A percentile compares a stretch with the other conserved stretches of the same genome.
phyloP scores from a whole-genome alignment of 805 yeast species.

The Blastobotrys muscicola region DNA sequence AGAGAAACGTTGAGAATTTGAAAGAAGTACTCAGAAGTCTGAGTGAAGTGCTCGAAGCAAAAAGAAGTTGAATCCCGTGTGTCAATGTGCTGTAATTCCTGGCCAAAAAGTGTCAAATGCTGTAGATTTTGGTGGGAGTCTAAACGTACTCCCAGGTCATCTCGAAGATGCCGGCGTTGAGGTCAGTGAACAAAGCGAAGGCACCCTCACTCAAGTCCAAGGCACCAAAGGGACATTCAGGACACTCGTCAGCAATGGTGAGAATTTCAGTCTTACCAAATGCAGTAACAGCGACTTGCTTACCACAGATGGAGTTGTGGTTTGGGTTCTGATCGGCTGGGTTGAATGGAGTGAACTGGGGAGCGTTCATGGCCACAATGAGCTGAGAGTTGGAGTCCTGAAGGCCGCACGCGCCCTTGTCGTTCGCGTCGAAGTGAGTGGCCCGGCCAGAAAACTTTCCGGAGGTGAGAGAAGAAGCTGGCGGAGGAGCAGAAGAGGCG shows the following conservation, averaged over 20 bases:
- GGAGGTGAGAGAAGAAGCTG: constrained; percentile 10
- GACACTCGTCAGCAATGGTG: constrained; percentile 49
- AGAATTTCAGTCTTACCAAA: constrained; percentile 46
- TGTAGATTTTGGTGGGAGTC: too few relatives aligned
- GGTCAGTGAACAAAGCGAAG: constrained; percentile 41
- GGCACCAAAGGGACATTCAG: constrained; percentile 40
- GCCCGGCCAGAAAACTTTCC: constrained; percentile 19
- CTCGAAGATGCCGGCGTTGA: constrained; percentile 43
- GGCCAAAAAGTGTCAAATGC: too few relatives aligned
- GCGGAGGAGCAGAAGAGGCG: constrained; percentile 10
- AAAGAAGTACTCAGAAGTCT: too few relatives aligned
- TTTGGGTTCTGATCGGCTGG: constrained; percentile 36
- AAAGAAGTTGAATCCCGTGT: too few relatives aligned
- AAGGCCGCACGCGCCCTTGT: constrained; percentile 48
- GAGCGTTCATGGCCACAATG: constrained; percentile 40
- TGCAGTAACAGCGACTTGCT: constrained; percentile 37
- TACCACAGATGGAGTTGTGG: constrained; percentile 40
- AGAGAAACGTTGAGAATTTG: too few relatives aligned
- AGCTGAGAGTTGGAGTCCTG: constrained; percentile 37
- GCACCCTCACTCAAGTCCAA: constrained; percentile 58
- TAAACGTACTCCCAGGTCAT: constrained; percentile 37
- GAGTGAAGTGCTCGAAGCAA: too few relatives aligned
- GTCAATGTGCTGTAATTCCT: too few relatives aligned
- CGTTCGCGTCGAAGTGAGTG: constrained; percentile 17
- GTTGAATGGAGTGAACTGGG: constrained; percentile 33